A percentile compares a stretch with the other conserved stretches of the same genome.
Conservation (phyloP, 1,284 basidiomycete species). For the Boletus smithii region DNA sequence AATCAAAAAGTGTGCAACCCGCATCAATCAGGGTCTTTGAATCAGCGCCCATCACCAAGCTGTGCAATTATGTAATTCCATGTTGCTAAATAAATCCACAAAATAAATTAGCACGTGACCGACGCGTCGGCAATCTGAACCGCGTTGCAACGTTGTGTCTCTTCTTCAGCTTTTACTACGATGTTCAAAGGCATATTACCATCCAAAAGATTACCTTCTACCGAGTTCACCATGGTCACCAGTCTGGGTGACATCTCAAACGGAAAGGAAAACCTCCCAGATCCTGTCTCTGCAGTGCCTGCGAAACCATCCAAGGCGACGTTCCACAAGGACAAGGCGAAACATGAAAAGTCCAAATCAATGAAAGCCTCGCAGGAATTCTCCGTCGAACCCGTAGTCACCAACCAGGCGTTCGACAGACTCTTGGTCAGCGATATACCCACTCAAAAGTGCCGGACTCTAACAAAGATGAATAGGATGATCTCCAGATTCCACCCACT, state of each 20-base stretch:
- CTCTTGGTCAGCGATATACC: conserved; percentile 51
- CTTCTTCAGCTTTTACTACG: conserved; percentile 8
- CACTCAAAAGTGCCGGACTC: neutral
- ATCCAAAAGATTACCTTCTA: conserved; percentile 55
- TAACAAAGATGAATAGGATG: conserved; percentile 51
- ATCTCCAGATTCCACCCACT: conserved; percentile 77
- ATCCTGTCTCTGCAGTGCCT: conserved; percentile 15
- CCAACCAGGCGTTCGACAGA: conserved; percentile 66
- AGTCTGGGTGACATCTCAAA: conserved; percentile 44
- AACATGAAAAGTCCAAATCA: conserved; percentile 35
- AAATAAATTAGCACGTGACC: conserved; percentile 36
- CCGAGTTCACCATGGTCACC: conserved; percentile 72
- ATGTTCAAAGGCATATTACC: conserved; percentile 79
- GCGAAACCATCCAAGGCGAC: conserved; percentile 31
- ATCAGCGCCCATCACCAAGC: conserved; percentile 21
- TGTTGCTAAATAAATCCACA: conserved; percentile 4
- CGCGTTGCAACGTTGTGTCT: conserved; percentile 14
- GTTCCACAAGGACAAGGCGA: conserved; percentile 38
- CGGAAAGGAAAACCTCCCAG: conserved; percentile 66
- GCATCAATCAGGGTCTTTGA: too few species aligned
- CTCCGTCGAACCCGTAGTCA: conserved; percentile 39
- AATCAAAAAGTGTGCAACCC: conserved; percentile 14
- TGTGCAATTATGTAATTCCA: conserved; percentile 21
- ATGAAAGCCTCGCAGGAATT: conserved; percentile 39
- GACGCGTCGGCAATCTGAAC: conserved; percentile 34